Percentiles rank a stretch among this genome's conserved stretches.
Evolutionary conservation across 2,329 filamentous ascomycete species (phyloP).

Genomic region (Fusarium sp.): DNA sequence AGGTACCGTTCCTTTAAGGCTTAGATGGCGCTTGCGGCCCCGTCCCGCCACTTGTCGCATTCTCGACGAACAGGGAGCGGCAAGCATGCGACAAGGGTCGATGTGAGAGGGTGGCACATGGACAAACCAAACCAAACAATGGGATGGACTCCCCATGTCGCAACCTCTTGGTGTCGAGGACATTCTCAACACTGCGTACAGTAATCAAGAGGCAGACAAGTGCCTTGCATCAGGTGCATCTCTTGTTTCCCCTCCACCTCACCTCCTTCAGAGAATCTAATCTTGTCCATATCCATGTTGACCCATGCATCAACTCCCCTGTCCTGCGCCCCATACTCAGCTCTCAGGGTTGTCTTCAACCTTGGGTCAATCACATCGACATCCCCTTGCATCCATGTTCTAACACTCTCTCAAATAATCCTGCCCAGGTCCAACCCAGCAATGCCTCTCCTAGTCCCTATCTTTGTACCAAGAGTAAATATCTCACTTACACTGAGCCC

Average conservation of each 20-base stretch:
- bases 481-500: slow-evolving; percentile 37
- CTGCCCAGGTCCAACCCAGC: slow-evolving; percentile 32
- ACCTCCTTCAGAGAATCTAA: slow-evolving; percentile 31
- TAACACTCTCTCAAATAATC: slow-evolving; percentile 26
- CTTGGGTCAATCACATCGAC: slow-evolving; percentile 35
- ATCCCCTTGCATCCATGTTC: slow-evolving; percentile 25
- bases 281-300: slow-evolving; percentile 14
- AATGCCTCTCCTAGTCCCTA: slow-evolving; percentile 46
- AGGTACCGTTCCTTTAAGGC: slow-evolving; percentile 45
- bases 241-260: slow-evolving; percentile 18
- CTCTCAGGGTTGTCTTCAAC: slow-evolving; percentile 46
- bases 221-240: slow-evolving; percentile 42
- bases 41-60: slow-evolving; percentile 44
- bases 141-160: slow-evolving; percentile 7
- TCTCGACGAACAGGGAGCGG: slow-evolving; percentile 34
- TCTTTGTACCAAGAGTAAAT: slow-evolving; percentile 41
- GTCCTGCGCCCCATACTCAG: slow-evolving; percentile 50
- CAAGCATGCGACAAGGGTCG: slow-evolving; percentile 36
- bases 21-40: slow-evolving; percentile 46
- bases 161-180: slow-evolving; percentile 7
- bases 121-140: slow-evolving; percentile 25
- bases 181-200: slow-evolving; percentile 1
- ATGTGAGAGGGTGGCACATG: slow-evolving; percentile 30
- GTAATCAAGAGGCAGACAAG: slow-evolving; percentile 19
- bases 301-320: slow-evolving; percentile 20